Evolutionary conservation across 495 filamentous ascomycete species (phyloP), one percentile per base, ranked within the genome.

Genomic region (Penicillium malachiteum): DNA sequence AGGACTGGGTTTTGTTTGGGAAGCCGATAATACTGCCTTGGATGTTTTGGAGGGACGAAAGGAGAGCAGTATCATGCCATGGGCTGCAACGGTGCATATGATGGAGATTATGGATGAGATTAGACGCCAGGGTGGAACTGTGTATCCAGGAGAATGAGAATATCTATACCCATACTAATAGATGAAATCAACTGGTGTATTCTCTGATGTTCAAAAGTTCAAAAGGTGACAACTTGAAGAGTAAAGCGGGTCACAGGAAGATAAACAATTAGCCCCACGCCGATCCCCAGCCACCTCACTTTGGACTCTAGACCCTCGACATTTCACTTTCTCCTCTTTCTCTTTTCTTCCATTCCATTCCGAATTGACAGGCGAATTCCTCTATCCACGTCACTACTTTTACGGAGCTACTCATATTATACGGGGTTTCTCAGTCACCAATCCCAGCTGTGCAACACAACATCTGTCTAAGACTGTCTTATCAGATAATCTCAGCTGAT

Each of bases 21-120:
- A 61, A 34, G 62, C 62, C 1, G 58, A 61, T 39, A 59, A 60
- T 30, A 59, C 53, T 26, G 59, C 65, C 0, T 49, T 65, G 44
- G 65, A 68, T 60, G 53, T 63, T 40, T 33, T 63, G 17, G 48
- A 16, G 2, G 59, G 55, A 10, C 44, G 50, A 26, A 57, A 48
- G 50, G 57, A 68, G 52, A 68, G 59, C 42, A 21, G 7, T 10
- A 49, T 61, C 9, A 55, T 61, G 46, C 57, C 62, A 5, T 63
- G 55, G 59, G 45, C 48, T 21, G 59, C 60, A 41, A 57, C 62
- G 3, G 9, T 68, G 7, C 53, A 53, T 17, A 46, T 68, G 1
- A 60, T 65, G 59, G 62, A 59, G 9, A 55, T 68, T 12, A 65
- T 65, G 65, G 65, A 65, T 51, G 65, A 65, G 52, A 62, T 67